Evolutionary conservation across 176 grass and related monocot species (phyloP).

Genomic region (Carex littledalei): DNA sequence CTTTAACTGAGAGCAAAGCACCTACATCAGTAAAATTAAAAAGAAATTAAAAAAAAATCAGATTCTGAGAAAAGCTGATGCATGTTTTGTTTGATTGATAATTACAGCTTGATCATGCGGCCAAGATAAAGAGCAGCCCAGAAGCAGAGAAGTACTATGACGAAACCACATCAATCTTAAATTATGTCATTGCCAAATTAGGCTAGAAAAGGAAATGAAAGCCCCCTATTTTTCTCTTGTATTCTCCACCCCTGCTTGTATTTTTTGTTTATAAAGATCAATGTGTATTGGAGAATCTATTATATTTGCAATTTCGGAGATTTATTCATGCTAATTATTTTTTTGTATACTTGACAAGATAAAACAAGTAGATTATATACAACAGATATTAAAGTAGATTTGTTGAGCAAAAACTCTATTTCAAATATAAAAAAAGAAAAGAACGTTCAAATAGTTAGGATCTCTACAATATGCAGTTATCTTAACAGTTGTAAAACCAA

Average conservation of each 20-base stretch:
- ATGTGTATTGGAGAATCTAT: constrained; percentile 39
- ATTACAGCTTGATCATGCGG: constrained; percentile 87
- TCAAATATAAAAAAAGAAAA: too few species aligned
- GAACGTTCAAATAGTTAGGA: too few species aligned
- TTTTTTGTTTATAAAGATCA: constrained; percentile 65
- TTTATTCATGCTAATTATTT: too few species aligned
- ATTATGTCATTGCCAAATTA: constrained; percentile 72
- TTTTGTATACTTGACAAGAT: too few species aligned
- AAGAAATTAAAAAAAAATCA: too few species aligned
- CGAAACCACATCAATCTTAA: constrained; percentile 45
- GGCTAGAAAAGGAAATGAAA: constrained; percentile 41
- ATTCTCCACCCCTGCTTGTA: constrained; percentile 26
- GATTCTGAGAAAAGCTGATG: not conserved
- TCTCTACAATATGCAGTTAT: too few species aligned
- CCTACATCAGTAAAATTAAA: too few species aligned
- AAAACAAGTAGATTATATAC: not conserved
- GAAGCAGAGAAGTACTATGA: constrained; percentile 73
- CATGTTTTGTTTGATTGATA: not conserved
- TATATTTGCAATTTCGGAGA: constrained; percentile 36
- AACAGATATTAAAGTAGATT: not conserved
- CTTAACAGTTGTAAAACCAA: constrained; percentile 11
- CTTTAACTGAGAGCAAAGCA: too few species aligned
- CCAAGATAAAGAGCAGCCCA: constrained; percentile 90
- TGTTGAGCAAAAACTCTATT: not conserved
- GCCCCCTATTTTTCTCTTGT: constrained; percentile 17